Evolutionary conservation across 257 asterid genomes (phyloP).

Genomic region (Galeopsis tetrahit): DNA sequence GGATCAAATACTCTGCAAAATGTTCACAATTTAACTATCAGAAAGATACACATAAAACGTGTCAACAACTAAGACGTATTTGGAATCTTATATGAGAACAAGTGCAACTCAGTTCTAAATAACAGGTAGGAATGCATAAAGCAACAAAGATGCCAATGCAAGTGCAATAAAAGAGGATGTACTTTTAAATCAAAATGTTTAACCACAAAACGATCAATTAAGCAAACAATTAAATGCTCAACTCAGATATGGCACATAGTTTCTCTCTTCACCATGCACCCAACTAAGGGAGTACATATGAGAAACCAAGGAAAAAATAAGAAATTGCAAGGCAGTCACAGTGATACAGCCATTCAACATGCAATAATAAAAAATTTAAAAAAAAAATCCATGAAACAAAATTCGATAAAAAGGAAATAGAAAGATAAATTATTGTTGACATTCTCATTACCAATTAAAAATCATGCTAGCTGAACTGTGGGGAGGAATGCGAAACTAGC

Average conservation of each 20-base stretch:
- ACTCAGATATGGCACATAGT: background rate
- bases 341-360: background rate
- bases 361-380: background rate
- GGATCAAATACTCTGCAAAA: constrained; percentile 37
- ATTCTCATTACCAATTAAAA: background rate
- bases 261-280: constrained; percentile 21
- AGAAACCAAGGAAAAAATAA: background rate
- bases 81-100: constrained; percentile 8
- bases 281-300: background rate
- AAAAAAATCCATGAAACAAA: background rate
- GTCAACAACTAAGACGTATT: background rate
- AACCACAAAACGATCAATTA: constrained; percentile 5
- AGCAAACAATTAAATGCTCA: constrained; percentile 4
- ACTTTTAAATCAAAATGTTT: background rate
- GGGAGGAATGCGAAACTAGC: constrained; percentile 4
- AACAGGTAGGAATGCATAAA: background rate
- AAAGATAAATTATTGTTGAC: constrained; percentile 17
- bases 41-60: constrained; percentile 8
- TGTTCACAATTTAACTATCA: constrained; percentile 22
- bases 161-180: background rate
- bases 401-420: background rate
- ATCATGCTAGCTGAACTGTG: constrained; percentile 6
- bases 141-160: constrained; percentile 18
- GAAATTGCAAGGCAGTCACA: constrained; percentile 7
- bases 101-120: background rate